These are phyloP conservation scores for Suillus clintonianus DNA, from an alignment of 768 basidiomycete species.

Conservation along the genomic window DNA sequence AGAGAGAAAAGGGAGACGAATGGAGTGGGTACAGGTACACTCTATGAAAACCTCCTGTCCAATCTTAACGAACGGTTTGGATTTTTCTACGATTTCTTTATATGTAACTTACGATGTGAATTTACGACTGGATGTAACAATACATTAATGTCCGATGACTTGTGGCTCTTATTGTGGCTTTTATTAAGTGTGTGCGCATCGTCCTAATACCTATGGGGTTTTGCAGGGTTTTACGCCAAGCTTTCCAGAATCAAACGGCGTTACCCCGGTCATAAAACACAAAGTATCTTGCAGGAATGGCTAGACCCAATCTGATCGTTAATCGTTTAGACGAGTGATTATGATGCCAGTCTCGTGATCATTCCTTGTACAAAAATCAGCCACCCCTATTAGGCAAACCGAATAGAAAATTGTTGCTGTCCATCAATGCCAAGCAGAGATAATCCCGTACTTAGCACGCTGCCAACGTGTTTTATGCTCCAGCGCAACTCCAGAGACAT, in stretches of 20 bases:
- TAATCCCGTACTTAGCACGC: not conserved
- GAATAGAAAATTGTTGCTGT: not conserved
- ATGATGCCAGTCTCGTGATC: not conserved
- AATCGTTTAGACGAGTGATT: not conserved
- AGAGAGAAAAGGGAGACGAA: conserved; percentile 66
- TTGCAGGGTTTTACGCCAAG: not conserved
- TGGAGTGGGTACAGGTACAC: conserved; percentile 80
- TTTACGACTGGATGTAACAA: not conserved
- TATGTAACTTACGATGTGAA: not conserved
- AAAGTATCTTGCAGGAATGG: not conserved
- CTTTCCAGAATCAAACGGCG: not conserved
- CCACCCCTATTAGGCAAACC: not conserved
- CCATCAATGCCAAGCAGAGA: not conserved
- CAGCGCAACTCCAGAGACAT: not conserved
- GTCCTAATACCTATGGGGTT: not conserved
- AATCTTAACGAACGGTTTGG: not conserved
- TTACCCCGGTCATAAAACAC: not conserved
- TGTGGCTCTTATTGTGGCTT: too few relatives aligned
- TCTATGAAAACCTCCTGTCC: conserved; percentile 34
- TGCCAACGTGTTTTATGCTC: too few relatives aligned
- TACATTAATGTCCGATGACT: not conserved
- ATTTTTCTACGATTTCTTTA: not conserved
- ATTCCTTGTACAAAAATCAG: not conserved
- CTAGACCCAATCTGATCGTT: not conserved
- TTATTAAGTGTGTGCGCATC: not conserved